Percentiles rank a stretch among this genome's conserved stretches.
These are phyloP conservation scores for Cyclotella baltica DNA, from an alignment of 108 stramenopile species.

Conservation along the genomic window DNA sequence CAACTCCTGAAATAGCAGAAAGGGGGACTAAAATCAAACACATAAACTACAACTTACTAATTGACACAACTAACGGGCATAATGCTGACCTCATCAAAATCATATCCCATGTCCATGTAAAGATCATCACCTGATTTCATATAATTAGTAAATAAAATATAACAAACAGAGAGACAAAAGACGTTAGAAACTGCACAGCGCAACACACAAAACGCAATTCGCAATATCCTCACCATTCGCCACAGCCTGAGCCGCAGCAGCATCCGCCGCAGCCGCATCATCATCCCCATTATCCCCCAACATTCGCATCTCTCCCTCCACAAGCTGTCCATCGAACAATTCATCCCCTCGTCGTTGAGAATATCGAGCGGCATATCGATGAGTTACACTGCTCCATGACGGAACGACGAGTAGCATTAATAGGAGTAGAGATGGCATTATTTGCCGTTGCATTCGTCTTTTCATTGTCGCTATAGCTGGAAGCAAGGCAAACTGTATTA, in stretches of 20 bases:
- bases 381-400: background rate
- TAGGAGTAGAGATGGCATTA: background rate
- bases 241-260: constrained; percentile 3
- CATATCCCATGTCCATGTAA: constrained; percentile 5
- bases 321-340: background rate
- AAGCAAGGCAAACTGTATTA: too few relatives aligned
- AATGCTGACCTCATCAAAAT: constrained; percentile 79
- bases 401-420: background rate
- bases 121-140: background rate
- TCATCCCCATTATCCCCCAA: background rate
- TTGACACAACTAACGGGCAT: constrained; percentile 88
- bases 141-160: background rate
- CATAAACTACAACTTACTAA: constrained; percentile 71
- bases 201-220: background rate
- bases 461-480: background rate
- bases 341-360: background rate
- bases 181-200: background rate
- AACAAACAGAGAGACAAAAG: background rate
- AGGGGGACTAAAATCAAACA: too few relatives aligned
- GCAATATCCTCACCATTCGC: background rate
- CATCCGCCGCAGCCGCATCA: constrained; percentile 2
- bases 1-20: too few relatives aligned
- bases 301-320: background rate
- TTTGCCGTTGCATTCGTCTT: background rate
- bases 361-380: constrained; percentile 7